Base-by-base conservation (phyloP, 2,329 filamentous ascomycete genomes). In the Fonsecaea multimorphosa region DNA sequence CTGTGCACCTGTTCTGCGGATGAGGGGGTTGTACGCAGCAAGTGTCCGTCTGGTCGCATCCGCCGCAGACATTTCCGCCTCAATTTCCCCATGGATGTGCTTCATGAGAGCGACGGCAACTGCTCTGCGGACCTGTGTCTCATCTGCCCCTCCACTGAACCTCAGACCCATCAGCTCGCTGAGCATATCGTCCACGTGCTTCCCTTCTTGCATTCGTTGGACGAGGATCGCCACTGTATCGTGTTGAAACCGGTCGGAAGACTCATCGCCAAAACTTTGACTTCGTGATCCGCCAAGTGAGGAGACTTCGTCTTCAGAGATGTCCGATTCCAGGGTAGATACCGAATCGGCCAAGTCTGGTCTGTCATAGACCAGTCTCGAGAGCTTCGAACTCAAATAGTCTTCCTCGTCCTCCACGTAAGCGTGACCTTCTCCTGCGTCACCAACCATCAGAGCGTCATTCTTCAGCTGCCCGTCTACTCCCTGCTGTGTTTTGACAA, bases 161-260 rank as follows among this genome's bases (percentile, higher is more conserved):
- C 94, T 90, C n/a, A 98, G 84, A 54, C 92, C 91, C 82, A 93
- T 96, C 68, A 99, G 91, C 76, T 99, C 95, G 36, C 98, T 86
- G 76, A 94, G 92, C 73, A 97, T 93, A 69, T 96, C 95, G 75
- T 96, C 91, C 11, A 88, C 86, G 14, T 87, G 86, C 57, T 87
- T 82, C 24, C 89, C 90, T 66, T 87, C 86, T 58, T 90, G 89
- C 49, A 98, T 84, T 27, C 92, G 91, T 73, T 97, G 93, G 68
- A 93, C 85, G n/a, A 98, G 86, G 67, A 92, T 94, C 70, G 89
- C 84, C 2, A 94, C 91, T 29, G 94, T 94, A 74, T 97, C 94
- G 67, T 89, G 85, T 76, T 97, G 91, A 84, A 98, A 98, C 64
- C 88, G 83, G 64, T 85, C 83, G 22, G 32, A 61, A 24, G 84